Base-by-base conservation (phyloP, 371 early-diverging fungal species). In the Apophysomyces trapeziformis region DNA sequence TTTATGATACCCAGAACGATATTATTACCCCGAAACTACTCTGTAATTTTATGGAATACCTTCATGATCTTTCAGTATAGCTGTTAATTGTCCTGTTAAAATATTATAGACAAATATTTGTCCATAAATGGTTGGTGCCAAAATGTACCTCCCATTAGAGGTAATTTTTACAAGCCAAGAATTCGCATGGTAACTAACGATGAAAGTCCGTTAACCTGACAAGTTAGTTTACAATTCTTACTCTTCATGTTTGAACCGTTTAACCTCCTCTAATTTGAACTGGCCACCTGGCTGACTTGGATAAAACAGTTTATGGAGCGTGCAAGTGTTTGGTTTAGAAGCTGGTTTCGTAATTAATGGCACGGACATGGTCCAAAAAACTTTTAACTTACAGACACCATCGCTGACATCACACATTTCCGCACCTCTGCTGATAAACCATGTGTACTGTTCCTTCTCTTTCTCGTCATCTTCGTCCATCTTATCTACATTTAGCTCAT, bases 121-220 rank as follows among this genome's bases (percentile, higher is more conserved):
- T 5, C 95, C 95, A 61, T 88, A 88, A 57, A 87, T 86, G 1
- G 94, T 93, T 0, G 94, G 94, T 16, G 94, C 95, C 56, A 87
- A 72, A n/a, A 95, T 58, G 65, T 92, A 92, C 41, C 93, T 76
- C 5, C 93, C 93, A 65, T 93, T 94, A 35, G 89, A 84, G 0
- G 92, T 74, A 32, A 93, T 79, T 47, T 92, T 90, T 38, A 92
- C 89, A 12, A 92, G 80, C 95, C 95, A 95, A 21, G 94, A 93
- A 68, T 95, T 95, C 36, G 94, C 87, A 60, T 87, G 77, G 64
- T 94, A 91, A 56, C 88, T 90, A 71, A 26, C 32, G 3, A 26
- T 26, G 32, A 26, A 26, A 26, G 32, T 26, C 3, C 3, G 32
- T 26, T 2, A 26, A 26, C 32, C 32, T 26, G 32, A 3, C 2